Percentiles rank a stretch among this genome's conserved stretches.
phyloP scores from a whole-genome alignment of 2,329 filamentous ascomycete genomes.

The Phaeosphaeria sp. region DNA sequence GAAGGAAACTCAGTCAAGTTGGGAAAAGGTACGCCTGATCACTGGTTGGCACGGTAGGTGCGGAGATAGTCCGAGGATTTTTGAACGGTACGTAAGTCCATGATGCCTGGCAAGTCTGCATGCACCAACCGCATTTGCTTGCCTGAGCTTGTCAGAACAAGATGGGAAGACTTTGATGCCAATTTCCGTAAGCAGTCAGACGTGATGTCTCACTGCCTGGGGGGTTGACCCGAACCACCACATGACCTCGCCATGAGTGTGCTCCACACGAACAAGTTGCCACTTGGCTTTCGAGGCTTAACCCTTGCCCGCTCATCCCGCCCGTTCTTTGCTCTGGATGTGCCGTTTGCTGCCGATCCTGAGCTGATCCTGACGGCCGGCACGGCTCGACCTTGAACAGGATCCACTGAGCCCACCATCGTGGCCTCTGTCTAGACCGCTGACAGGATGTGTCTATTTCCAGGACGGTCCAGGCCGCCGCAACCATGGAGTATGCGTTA shows the following conservation, averaged over 20 bases:
- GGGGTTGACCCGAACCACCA: background rate
- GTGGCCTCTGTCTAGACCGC: background rate
- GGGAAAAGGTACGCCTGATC: background rate
- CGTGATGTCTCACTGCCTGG: background rate
- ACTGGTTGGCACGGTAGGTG: background rate
- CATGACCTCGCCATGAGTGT: background rate
- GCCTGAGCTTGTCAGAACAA: background rate
- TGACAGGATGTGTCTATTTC: slow-evolving; percentile 7
- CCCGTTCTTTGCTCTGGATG: slow-evolving; percentile 6
- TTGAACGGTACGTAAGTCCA: background rate
- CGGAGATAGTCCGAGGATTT: background rate
- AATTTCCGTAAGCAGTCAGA: background rate
- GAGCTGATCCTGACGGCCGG: slow-evolving; percentile 3
- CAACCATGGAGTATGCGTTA: background rate
- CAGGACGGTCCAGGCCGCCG: slow-evolving; percentile 1
- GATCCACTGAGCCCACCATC: slow-evolving; percentile 1
- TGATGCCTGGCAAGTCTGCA: background rate
- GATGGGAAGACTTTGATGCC: background rate
- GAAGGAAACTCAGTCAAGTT: background rate
- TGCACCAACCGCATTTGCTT: slow-evolving; percentile 1
- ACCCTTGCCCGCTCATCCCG: slow-evolving; percentile 5
- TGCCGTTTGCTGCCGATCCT: background rate
- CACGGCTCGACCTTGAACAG: background rate
- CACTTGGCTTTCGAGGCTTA: slow-evolving; percentile 9
- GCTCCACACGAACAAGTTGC: slow-evolving; percentile 5